Evolutionary conservation across 352 stramenopile genomes (phyloP).

Genomic region (Globisporangium heterothallicum): DNA sequence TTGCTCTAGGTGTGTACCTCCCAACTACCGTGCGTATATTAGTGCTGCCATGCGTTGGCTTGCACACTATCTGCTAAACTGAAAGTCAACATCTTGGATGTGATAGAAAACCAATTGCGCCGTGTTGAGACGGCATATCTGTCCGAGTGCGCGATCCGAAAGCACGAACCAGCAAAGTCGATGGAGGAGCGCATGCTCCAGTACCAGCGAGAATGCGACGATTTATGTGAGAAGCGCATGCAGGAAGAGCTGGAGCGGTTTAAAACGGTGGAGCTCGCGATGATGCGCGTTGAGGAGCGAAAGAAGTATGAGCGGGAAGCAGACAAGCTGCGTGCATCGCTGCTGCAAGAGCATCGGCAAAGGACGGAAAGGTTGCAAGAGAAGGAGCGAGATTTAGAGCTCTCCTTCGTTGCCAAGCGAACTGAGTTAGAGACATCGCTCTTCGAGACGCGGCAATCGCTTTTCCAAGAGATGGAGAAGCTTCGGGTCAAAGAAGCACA

Average conservation of each 20-base stretch:
- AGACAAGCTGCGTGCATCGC: slow-evolving; percentile 30
- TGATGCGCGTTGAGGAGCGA: slow-evolving; percentile 56
- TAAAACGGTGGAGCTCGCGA: slow-evolving; percentile 40
- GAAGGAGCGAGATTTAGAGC: slow-evolving; percentile 53
- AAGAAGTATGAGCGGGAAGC: slow-evolving; percentile 48
- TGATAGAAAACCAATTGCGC: slow-evolving; percentile 57
- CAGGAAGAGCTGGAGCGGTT: slow-evolving; percentile 54
- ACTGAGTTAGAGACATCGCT: slow-evolving; percentile 53
- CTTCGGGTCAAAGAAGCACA: slow-evolving; percentile 47
- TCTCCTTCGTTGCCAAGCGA: slow-evolving; percentile 39
- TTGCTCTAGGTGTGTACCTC: slow-evolving; percentile 44
- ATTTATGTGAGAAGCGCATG: slow-evolving; percentile 42
- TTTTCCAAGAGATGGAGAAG: slow-evolving; percentile 67
- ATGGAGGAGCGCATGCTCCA: slow-evolving; percentile 59
- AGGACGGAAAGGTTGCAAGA: slow-evolving; percentile 44
- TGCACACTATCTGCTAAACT: neutral
- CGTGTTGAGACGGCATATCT: slow-evolving; percentile 61
- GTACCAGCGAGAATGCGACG: slow-evolving; percentile 68
- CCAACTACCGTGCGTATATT: too few relatives aligned
- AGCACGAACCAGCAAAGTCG: slow-evolving; percentile 27
- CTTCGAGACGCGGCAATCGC: slow-evolving; percentile 55
- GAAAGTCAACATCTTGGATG: neutral
- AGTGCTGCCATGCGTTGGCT: too few relatives aligned
- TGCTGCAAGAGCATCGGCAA: slow-evolving; percentile 45
- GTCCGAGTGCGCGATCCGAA: slow-evolving; percentile 30